phyloP scores from a whole-genome alignment of 306 rosid genomes.

The Comarum palustre region DNA sequence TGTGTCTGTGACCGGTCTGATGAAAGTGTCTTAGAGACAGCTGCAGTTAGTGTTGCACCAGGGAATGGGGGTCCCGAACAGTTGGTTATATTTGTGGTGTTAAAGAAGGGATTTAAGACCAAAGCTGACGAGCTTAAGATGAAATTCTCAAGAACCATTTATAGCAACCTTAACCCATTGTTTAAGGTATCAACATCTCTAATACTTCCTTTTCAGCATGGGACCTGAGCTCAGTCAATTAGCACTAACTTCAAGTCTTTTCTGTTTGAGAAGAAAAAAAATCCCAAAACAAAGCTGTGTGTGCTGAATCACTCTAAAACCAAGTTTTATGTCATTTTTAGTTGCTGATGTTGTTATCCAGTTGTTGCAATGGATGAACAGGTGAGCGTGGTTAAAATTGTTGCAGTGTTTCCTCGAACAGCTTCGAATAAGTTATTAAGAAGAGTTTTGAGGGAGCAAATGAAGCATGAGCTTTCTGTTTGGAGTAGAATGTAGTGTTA shows the following conservation, averaged over 20 bases:
- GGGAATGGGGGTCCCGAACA: constrained; percentile 69
- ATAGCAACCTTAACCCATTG: constrained; percentile 71
- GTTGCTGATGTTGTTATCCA: background rate
- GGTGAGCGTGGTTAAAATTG: constrained; percentile 59
- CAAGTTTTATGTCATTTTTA: background rate
- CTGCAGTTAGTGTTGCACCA: constrained; percentile 60
- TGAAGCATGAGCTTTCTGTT: constrained; percentile 55
- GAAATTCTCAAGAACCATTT: constrained; percentile 65
- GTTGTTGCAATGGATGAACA: constrained; percentile 28
- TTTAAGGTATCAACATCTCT: constrained; percentile 51
- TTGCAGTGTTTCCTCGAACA: constrained; percentile 67
- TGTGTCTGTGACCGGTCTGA: constrained; percentile 65
- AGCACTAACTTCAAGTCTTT: background rate
- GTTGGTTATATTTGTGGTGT: constrained; percentile 55
- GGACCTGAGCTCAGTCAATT: background rate
- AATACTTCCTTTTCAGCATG: background rate
- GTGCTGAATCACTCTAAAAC: background rate
- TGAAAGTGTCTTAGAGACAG: constrained; percentile 63
- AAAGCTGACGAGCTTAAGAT: constrained; percentile 46
- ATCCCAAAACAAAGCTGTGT: background rate
- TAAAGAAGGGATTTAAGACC: constrained; percentile 45
- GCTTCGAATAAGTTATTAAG: constrained; percentile 76
- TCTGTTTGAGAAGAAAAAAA: background rate
- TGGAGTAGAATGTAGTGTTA: constrained; percentile 52
- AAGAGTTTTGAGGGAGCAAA: constrained; percentile 76